These are phyloP conservation scores for Trichoderma brevicompactum DNA, from an alignment of 2,329 filamentous ascomycete species.

Conservation along the genomic window DNA sequence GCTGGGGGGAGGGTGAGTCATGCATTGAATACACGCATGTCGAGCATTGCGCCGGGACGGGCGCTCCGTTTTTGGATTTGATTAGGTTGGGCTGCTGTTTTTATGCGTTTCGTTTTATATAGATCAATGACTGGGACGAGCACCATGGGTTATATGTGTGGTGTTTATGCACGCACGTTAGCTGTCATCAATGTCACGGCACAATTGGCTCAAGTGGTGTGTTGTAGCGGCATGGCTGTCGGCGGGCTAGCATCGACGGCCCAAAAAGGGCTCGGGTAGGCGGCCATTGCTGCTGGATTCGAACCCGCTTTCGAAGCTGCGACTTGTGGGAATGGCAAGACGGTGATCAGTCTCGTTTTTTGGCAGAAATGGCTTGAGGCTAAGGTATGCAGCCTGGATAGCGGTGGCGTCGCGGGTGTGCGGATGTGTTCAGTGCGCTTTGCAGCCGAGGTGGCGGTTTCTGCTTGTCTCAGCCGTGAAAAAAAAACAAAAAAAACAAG, in stretches of 20 bases:
- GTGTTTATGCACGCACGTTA: not conserved
- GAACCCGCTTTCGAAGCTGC: no score
- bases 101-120: not conserved
- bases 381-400: not conserved
- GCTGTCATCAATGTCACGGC: not conserved
- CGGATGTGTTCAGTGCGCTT: not conserved
- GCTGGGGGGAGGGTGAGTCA: not conserved
- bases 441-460: not conserved
- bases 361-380: not conserved
- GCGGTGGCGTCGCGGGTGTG: conserved; percentile 8
- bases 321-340: not conserved
- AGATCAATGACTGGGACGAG: no score
- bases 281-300: not conserved
- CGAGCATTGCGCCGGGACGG: no score
- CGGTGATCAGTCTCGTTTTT: not conserved
- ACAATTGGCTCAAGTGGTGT: not conserved
- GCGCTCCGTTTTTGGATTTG: not conserved
- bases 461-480: not conserved
- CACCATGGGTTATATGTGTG: no score
- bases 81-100: not conserved
- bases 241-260: not conserved
- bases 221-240: not conserved
- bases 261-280: not conserved
- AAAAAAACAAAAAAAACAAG: no score
- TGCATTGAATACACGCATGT: not conserved